phyloP scores from a whole-genome alignment of 768 basidiomycete genomes.

The Boletus tomentosulus region DNA sequence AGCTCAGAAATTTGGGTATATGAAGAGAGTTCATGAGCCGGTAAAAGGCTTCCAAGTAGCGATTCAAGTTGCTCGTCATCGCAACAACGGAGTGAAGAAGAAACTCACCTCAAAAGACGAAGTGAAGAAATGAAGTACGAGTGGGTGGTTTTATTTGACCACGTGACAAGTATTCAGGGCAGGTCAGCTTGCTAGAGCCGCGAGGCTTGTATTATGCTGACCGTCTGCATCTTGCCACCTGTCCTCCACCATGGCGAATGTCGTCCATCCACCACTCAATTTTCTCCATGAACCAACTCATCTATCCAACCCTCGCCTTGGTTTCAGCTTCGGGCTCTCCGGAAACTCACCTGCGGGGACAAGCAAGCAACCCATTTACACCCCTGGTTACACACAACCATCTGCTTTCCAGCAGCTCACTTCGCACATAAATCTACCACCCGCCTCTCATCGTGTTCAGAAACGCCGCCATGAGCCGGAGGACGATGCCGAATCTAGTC shows the following conservation, averaged over 20 bases:
- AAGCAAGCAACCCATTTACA: slow-evolving; percentile 44
- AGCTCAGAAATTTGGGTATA: slow-evolving; percentile 94
- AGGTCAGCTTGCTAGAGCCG: slow-evolving; percentile 19
- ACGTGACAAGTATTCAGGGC: slow-evolving; percentile 37
- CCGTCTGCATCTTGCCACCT: slow-evolving; percentile 17
- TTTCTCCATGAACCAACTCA: slow-evolving; percentile 57
- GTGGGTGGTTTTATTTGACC: slow-evolving; percentile 13
- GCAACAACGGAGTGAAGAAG: slow-evolving; percentile 16
- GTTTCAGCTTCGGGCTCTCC: slow-evolving; percentile 67
- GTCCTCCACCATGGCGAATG: slow-evolving; percentile 61
- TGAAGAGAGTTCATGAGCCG: slow-evolving; percentile 63
- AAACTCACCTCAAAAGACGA: slow-evolving; percentile 29
- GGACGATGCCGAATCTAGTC: slow-evolving; percentile 51
- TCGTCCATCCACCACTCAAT: slow-evolving; percentile 60
- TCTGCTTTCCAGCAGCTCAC: slow-evolving; percentile 53
- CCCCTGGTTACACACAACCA: slow-evolving; percentile 38
- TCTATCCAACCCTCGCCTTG: slow-evolving; percentile 61
- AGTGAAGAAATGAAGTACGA: slow-evolving; percentile 11
- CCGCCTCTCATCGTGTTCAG: slow-evolving; percentile 39
- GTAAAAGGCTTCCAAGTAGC: slow-evolving; percentile 71
- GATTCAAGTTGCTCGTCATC: slow-evolving; percentile 76
- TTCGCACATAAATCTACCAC: slow-evolving; percentile 45
- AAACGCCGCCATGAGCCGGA: slow-evolving; percentile 69
- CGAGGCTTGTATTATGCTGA: slow-evolving; percentile 7
- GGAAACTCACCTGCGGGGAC: slow-evolving; percentile 39